Percentiles rank a stretch among this genome's conserved stretches.
Conservation (phyloP, 371 early-diverging fungal genomes). For the Lichtheimia ramosa region DNA sequence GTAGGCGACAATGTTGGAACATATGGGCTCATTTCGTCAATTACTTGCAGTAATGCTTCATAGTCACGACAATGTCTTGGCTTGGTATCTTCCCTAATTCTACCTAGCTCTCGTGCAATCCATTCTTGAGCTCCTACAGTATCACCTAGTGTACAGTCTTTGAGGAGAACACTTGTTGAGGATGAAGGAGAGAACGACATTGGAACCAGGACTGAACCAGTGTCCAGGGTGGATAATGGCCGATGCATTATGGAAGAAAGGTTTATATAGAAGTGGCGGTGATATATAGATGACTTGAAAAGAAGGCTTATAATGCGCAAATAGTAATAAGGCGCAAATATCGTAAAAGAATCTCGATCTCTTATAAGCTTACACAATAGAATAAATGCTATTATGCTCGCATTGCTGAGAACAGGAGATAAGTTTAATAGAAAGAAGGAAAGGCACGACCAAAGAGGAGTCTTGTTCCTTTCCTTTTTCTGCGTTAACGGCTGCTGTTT, state of each 20-base stretch:
- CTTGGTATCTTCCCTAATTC: constrained; percentile 23
- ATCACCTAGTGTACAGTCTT: constrained; percentile 12
- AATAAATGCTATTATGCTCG: too few species aligned
- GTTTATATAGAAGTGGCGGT: too few species aligned
- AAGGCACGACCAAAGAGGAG: too few species aligned
- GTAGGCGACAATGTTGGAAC: neutral
- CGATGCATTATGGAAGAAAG: neutral
- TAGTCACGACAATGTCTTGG: constrained; percentile 37
- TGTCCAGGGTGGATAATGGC: constrained; percentile 1
- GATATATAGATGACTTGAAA: too few species aligned
- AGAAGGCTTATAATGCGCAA: too few species aligned
- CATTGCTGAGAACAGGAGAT: too few species aligned
- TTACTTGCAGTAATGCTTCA: constrained; percentile 26
- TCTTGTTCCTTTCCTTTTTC: too few species aligned
- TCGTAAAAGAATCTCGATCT: too few species aligned
- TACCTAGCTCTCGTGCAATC: constrained; percentile 31
- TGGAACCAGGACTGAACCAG: constrained; percentile 1
- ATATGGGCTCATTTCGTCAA: constrained; percentile 24
- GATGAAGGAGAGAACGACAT: constrained; percentile 3
- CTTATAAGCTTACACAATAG: too few species aligned
- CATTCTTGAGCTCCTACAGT: constrained; percentile 30
- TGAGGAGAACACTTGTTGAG: constrained; percentile 4
- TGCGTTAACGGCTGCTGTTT: too few species aligned
- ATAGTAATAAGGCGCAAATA: too few species aligned
- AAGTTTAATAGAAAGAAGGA: too few species aligned